Evolutionary conservation across 495 filamentous ascomycete species (phyloP), one percentile per base, ranked within the genome.

Genomic region (Geoglossum glabrum): DNA sequence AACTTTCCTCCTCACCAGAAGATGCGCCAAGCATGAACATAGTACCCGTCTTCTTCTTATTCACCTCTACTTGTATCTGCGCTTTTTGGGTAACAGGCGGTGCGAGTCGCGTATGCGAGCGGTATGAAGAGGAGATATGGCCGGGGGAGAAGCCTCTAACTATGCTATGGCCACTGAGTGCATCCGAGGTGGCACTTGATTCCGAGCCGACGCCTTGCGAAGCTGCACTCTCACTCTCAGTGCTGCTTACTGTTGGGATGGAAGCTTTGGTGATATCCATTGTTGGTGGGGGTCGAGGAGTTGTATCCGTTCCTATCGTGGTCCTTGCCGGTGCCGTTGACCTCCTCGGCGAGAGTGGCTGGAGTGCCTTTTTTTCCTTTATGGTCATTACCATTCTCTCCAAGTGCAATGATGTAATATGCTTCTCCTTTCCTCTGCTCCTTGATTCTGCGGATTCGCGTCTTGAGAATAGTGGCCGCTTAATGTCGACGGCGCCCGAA

Each of bases 341-440:
- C 25, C 33, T 6, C 36, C 40, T 45, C 25, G 54, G 36, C 19
- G 43, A 55, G 57, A 61, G 64, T 3, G 79, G 79, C 62, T 76
- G 72, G n/a, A 92, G 74, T 43, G 74, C 73, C 71, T 86, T 85
- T 66, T 75, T 75, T 65, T 89, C 80, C 65, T 90, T 83, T 64
- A 96, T 92, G 57, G 87, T 86, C 40, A 83, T 76, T 0, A 96
- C 85, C 80, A 95, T 92, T 65, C 89, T 88, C 72, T 93, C 85
- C 19, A 96, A 70, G 60, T 87, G 85, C 59, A 83, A 73, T 1
- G 89, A 85, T 0, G 89, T 92, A 57, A 96, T 93, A 69, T 96
- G 92, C 62, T 88, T 86, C 68, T 95, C 87, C 51, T 78, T 81
- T 17, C 83, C 83, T 58, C 82, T 76, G 62, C 81, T 84, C 46